Conservation (phyloP, 2,329 filamentous ascomycete genomes). For the Diplocarpon rosae region DNA sequence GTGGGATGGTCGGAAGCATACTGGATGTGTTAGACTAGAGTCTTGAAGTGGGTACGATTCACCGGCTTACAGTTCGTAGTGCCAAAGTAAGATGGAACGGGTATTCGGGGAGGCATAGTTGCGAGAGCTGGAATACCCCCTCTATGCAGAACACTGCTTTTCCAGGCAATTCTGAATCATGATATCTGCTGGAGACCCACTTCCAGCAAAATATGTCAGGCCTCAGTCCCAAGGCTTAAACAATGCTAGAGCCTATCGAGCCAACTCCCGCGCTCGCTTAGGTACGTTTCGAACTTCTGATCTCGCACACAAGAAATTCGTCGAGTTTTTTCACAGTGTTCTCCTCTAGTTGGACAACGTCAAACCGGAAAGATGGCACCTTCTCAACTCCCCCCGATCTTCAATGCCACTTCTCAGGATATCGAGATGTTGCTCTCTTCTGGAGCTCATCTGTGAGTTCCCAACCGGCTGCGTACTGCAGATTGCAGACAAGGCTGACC, state of each 20-base stretch:
- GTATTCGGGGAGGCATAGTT: slow-evolving; percentile 57
- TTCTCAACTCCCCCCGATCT: slow-evolving; percentile 82
- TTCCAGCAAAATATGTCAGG: background rate
- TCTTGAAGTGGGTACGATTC: background rate
- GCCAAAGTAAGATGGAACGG: slow-evolving; percentile 47
- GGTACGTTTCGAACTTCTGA: slow-evolving; percentile 1
- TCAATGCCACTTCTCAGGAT: slow-evolving; percentile 94
- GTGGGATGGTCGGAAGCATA: slow-evolving; percentile 47
- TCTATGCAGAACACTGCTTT: no score
- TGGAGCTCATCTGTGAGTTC: slow-evolving; percentile 64
- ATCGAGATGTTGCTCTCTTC: slow-evolving; percentile 99
- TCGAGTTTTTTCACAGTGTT: no score
- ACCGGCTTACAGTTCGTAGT: slow-evolving; percentile 46
- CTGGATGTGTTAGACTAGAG: slow-evolving; percentile 28
- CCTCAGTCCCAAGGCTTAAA: background rate
- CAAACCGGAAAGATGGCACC: slow-evolving; percentile 75
- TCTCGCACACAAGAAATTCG: background rate
- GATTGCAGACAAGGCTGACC: no score
- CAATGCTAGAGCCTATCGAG: background rate
- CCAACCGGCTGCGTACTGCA: no score
- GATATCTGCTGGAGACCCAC: background rate
- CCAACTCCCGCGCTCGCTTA: background rate
- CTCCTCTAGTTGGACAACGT: slow-evolving; percentile 12
- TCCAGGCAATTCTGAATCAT: background rate
- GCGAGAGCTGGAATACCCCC: background rate